A percentile compares a stretch with the other conserved stretches of the same genome.
Conservation (phyloP, 495 filamentous ascomycete species). For the Lasiosphaeria miniovina region DNA sequence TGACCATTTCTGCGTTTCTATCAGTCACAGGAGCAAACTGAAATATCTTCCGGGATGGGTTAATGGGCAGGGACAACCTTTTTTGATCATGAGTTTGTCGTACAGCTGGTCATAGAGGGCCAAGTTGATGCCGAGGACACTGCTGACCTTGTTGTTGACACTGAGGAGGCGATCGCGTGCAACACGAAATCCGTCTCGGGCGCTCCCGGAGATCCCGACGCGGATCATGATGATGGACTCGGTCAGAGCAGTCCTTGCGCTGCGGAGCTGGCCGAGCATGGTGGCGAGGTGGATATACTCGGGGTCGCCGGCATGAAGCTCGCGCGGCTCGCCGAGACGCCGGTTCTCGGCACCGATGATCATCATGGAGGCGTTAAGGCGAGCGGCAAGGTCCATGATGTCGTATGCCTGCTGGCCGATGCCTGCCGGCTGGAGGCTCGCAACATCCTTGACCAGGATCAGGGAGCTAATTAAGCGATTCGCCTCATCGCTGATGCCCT, state of each 20-base stretch:
- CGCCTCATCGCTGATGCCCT: constrained; percentile 12
- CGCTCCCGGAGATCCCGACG: constrained; percentile 10
- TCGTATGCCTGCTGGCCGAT: constrained; percentile 2
- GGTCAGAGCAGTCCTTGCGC: constrained; percentile 3
- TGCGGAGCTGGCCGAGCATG: constrained; percentile 9
- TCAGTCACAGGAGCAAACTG: neutral
- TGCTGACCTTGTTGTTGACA: constrained; percentile 8
- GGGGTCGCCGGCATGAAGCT: neutral
- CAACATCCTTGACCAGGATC: neutral
- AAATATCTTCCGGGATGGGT: neutral
- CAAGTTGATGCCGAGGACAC: constrained; percentile 8
- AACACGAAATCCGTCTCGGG: constrained; percentile 10
- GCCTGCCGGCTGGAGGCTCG: constrained; percentile 11
- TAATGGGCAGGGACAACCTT: neutral
- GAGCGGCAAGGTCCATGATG: constrained; percentile 10
- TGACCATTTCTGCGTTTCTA: neutral
- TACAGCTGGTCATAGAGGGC: constrained; percentile 4
- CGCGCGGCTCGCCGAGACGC: neutral
- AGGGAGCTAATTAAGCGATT: constrained; percentile 10
- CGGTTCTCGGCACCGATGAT: constrained; percentile 20
- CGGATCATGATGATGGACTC: constrained; percentile 7
- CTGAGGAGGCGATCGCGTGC: neutral
- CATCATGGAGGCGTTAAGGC: constrained; percentile 8
- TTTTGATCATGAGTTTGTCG: constrained; percentile 1
- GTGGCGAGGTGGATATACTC: constrained; percentile 12